Evolutionary conservation across 495 filamentous ascomycete species (phyloP), one percentile per base, ranked within the genome.

Genomic region (Annulohypoxylon stygium): DNA sequence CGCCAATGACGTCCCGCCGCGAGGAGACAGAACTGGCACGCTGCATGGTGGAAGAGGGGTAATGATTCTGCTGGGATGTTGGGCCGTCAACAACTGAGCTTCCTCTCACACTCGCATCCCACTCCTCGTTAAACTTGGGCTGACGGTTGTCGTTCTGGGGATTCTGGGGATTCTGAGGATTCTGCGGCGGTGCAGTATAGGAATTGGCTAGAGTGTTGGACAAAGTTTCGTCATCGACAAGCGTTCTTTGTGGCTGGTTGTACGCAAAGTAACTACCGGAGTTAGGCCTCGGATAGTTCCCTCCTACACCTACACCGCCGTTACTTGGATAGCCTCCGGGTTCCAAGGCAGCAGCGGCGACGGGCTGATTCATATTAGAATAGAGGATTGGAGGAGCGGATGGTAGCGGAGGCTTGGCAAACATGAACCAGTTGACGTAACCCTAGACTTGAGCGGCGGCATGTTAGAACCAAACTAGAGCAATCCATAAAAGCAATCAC

Each of bases 91-190:
- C 64, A n/a, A 90, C 81, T 9, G 90, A 91, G 61, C 83, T 84
- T 39, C 88, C 91, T 59, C 90, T 88, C 68, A 88, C 88, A 74
- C 89, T 91, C 34, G 85, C 84, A 80, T 93, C 91, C 82, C 90
- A 90, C 73, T 94, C 90, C 78, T 94, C 92, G 67, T 86, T 90
- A 67, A 93, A 93, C 45, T 65, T 79, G 34, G 76, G 71, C 47
- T 78, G 75, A 3, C 76, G 73, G 57, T 53, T 61, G 50, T 76
- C 74, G 72, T 71, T 73, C 41, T 45, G 41, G n/a, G 30, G 26
- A 4, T 78, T 73, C 41, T 50, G 45, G 18, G 77, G 80, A 20
- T 43, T 43, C 11, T 39, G 36, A 30, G 30, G 5, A 11, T 71
- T 73, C 37, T 45, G 43, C 6, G 80, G 63, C 54, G 77, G 76